Evolutionary conservation across 2,329 filamentous ascomycete species (phyloP).

Genomic region (Fusarium sp.): DNA sequence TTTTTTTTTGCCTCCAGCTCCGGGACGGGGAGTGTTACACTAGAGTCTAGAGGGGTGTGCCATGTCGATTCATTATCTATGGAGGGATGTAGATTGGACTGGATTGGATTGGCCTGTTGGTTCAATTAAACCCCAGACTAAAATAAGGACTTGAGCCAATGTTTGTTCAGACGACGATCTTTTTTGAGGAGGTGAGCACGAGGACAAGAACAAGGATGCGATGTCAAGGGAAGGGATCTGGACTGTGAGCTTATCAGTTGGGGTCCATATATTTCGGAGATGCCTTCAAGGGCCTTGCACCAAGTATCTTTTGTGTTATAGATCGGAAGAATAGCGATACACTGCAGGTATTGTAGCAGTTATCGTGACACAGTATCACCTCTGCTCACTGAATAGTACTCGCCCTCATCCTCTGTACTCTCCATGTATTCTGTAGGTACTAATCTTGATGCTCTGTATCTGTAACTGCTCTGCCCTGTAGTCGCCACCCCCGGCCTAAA

Average conservation of each 20-base stretch:
- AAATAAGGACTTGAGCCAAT: not conserved
- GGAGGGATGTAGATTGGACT: not conserved
- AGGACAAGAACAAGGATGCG: not conserved
- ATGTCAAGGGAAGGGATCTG: not conserved
- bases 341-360: not conserved
- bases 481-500: conserved; percentile 32
- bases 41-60: not conserved
- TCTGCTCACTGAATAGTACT: rapidly evolving
- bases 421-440: too few species aligned
- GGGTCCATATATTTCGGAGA: conserved; percentile 7
- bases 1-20: conserved; percentile 1
- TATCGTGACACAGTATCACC: not conserved
- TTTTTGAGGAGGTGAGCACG: conserved; percentile 2
- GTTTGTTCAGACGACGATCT: not conserved
- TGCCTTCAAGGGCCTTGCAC: not conserved
- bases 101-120: not conserved
- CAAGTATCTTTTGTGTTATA: not conserved
- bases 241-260: conserved; percentile 21
- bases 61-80: not conserved
- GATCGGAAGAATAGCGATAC: not conserved
- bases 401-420: not conserved
- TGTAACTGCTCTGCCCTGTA: too few species aligned
- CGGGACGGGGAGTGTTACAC: not conserved
- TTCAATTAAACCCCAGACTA: not conserved
- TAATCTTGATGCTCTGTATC: not conserved